phyloP scores from a whole-genome alignment of 2,329 filamentous ascomycete species.

The Talaromyces amestolkiae region DNA sequence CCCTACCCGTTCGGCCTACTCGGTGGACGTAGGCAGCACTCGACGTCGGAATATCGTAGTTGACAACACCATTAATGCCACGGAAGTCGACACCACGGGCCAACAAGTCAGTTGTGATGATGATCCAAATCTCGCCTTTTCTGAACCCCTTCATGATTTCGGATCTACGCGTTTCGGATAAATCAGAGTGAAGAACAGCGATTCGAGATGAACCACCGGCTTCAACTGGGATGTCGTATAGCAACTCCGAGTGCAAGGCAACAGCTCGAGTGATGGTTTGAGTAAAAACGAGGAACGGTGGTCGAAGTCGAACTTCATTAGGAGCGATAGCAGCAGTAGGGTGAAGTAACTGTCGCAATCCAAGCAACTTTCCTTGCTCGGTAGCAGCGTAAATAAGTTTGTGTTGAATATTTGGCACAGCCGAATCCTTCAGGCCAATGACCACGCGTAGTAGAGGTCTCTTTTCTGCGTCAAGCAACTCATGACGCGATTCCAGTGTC shows the following conservation, averaged over 20 bases:
- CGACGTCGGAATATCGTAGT: constrained; percentile 94
- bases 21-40: constrained; percentile 90
- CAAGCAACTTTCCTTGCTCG: constrained; percentile 89
- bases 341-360: constrained; percentile 82
- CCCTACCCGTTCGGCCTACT: constrained; percentile 84
- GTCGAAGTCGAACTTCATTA: constrained; percentile 58
- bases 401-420: constrained; percentile 87
- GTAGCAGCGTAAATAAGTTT: constrained; percentile 86
- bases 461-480: constrained; percentile 35
- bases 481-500: constrained; percentile 60
- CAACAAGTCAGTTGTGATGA: constrained; percentile 93
- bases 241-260: constrained; percentile 82
- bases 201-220: constrained; percentile 82
- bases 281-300: constrained; percentile 92
- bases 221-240: constrained; percentile 88
- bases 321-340: constrained; percentile 60
- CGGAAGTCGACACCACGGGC: constrained; percentile 92
- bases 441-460: constrained; percentile 74
- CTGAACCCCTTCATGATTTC: constrained; percentile 86
- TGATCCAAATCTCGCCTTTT: constrained; percentile 88
- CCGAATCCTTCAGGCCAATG: constrained; percentile 94
- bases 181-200: constrained; percentile 83
- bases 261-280: constrained; percentile 91
- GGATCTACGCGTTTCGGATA: constrained; percentile 72
- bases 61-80: constrained; percentile 92